Conservation (phyloP, 176 grass and related monocot species). For the Aegilops tauschii region DNA sequence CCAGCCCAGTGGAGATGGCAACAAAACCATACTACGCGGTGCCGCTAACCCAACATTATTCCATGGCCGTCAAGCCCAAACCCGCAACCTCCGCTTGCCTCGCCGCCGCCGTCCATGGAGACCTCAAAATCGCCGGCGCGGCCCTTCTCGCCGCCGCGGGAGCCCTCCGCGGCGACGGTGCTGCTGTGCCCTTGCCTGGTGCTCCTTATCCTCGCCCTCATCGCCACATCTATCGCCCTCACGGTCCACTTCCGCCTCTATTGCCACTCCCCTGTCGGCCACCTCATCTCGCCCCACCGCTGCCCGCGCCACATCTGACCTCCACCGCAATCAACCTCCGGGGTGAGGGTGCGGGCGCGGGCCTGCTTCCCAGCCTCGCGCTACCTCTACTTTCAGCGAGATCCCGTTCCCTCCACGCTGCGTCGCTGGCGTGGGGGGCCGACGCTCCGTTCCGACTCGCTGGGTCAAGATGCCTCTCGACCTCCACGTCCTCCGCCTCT, state of each 20-base stretch:
- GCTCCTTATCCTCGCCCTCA: constrained; percentile 53
- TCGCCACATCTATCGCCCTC: constrained; percentile 49
- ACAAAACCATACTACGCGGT: no score
- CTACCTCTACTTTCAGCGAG: constrained; percentile 4
- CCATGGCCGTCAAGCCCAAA: constrained; percentile 41
- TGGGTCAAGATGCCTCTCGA: constrained; percentile 15
- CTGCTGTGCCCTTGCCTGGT: constrained; percentile 68
- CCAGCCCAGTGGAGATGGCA: no score
- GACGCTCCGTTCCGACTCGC: background rate
- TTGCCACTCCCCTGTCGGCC: constrained; percentile 59
- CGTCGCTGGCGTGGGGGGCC: background rate
- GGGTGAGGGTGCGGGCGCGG: background rate
- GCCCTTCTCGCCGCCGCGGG: constrained; percentile 31
- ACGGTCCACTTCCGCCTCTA: constrained; percentile 76
- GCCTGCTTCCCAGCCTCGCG: background rate
- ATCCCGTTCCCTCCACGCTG: background rate
- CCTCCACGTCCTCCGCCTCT: constrained; percentile 6
- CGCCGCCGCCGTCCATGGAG: constrained; percentile 38
- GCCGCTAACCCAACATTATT: background rate
- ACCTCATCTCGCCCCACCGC: constrained; percentile 51
- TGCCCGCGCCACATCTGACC: constrained; percentile 46
- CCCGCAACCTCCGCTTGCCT: background rate
- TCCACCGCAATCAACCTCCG: background rate
- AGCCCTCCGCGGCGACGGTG: constrained; percentile 38
- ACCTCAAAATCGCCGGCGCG: constrained; percentile 38